A percentile compares a stretch with the other conserved stretches of the same genome.
Conservation (phyloP, 2,329 filamentous ascomycete species). For the Aspergillus awamori region DNA sequence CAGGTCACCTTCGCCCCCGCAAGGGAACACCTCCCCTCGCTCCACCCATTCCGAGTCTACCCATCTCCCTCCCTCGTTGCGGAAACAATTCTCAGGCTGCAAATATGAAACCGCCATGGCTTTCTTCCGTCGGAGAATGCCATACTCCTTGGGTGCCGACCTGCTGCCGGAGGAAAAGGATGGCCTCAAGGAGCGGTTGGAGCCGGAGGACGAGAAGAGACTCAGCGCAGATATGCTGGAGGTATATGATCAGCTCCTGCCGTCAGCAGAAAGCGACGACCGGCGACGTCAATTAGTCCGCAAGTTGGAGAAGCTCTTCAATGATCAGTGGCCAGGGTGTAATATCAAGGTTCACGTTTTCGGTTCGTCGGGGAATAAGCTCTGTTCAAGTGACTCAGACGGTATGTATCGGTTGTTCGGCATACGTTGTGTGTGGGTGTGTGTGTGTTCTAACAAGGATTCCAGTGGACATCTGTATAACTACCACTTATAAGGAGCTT, state of each 20-base stretch:
- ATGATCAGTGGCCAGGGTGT: slow-evolving; percentile 87
- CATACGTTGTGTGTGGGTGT: background rate
- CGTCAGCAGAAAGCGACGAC: slow-evolving; percentile 75
- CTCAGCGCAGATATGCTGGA: slow-evolving; percentile 82
- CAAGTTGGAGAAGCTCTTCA: slow-evolving; percentile 86
- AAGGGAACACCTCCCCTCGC: slow-evolving; percentile 78
- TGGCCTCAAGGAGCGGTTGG: slow-evolving; percentile 69
- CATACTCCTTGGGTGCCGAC: slow-evolving; percentile 85
- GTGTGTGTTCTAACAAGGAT: slow-evolving; percentile 27
- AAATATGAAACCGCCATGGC: slow-evolving; percentile 87
- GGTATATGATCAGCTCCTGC: slow-evolving; percentile 82
- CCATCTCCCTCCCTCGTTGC: slow-evolving; percentile 68
- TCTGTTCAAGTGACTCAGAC: slow-evolving; percentile 95
- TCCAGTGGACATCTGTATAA: slow-evolving; percentile 95
- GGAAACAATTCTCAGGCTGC: slow-evolving; percentile 70
- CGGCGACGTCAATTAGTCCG: slow-evolving; percentile 75
- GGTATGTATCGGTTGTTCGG: slow-evolving; percentile 57
- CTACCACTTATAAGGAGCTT: slow-evolving; percentile 82
- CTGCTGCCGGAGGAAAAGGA: slow-evolving; percentile 70
- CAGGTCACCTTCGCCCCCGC: slow-evolving; percentile 77
- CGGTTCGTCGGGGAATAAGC: slow-evolving; percentile 93
- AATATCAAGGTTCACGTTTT: slow-evolving; percentile 91
- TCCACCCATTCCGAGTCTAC: slow-evolving; percentile 91
- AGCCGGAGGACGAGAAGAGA: slow-evolving; percentile 71
- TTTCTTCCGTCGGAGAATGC: slow-evolving; percentile 81